Base-by-base conservation (phyloP, 805 yeast species). In the Spathaspora passalidarum region DNA sequence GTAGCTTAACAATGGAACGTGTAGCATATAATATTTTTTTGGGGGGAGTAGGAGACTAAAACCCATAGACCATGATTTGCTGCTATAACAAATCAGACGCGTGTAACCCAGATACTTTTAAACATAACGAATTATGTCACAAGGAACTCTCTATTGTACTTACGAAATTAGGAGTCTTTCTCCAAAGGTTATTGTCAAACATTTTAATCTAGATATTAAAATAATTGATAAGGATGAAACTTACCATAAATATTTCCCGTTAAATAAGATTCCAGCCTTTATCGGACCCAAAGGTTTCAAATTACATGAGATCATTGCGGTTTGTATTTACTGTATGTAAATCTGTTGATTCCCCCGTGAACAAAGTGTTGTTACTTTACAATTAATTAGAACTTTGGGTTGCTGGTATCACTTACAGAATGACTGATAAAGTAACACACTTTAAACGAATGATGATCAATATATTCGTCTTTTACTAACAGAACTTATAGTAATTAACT, bases 341-440 rank as follows among this genome's bases (percentile, higher is more conserved):
- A 8, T 14, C n/a, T n/a, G n/a, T 10, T 26, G 17, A 23, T 13
- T 32, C 19, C n/a, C 14, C 16, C 20, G 11, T 18, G 32, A 23
- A 44, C 40, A 25, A 18, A 4, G 16, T 23, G 11, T 26, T 32
- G 36, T n/a, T n/a, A 22, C 47, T 38, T n/a, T 41, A 11, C 23
- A 53, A 81, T 63, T 62, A 78, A 83, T 88, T 82, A 87, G 88
- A n/a, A n/a, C n/a, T n/a, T n/a, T n/a, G n/a, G n/a, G n/a, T n/a
- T n/a, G n/a, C n/a, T n/a, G n/a, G n/a, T n/a, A n/a, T n/a, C n/a
- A n/a, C n/a, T n/a, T n/a, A n/a, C n/a, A n/a, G n/a, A n/a, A n/a
- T n/a, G n/a, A n/a, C n/a, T n/a, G n/a, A n/a, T n/a, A n/a, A n/a
- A n/a, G n/a, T n/a, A n/a, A n/a, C n/a, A n/a, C n/a, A n/a, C n/a